Conservation (phyloP, 73 alveolate species). For the Uronychia setigera region DNA sequence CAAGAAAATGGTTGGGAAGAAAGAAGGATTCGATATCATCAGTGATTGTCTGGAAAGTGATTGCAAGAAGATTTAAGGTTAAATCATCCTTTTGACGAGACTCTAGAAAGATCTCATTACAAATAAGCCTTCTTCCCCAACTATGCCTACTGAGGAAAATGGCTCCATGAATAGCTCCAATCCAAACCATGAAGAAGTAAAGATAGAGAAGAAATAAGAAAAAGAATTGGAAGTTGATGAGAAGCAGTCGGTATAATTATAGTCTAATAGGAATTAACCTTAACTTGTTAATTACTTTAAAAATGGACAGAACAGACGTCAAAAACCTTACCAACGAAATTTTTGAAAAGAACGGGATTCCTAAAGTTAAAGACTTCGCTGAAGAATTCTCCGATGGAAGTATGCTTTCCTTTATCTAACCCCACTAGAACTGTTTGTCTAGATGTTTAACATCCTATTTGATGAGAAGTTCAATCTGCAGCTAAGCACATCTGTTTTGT, state of each 20-base stretch:
- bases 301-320: not conserved
- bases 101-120: not conserved
- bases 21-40: not conserved
- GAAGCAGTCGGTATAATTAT: no score
- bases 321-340: not conserved
- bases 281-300: no score
- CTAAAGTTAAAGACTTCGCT: not conserved
- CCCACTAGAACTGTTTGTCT: not conserved
- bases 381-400: constrained; percentile 6
- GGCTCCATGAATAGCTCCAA: no score
- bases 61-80: not conserved
- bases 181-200: no score
- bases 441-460: not conserved
- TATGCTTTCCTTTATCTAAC: not conserved
- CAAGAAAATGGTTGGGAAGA: not conserved
- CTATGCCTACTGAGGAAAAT: no score
- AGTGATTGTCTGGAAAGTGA: not conserved
- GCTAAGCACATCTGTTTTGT: not conserved
- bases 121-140: not conserved
- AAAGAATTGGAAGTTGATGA: no score
- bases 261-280: no score
- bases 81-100: not conserved
- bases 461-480: not conserved
- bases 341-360: not conserved
- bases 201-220: no score